Conservation (phyloP, 2,329 filamentous ascomycete species). For the Juglanconis oblonga region DNA sequence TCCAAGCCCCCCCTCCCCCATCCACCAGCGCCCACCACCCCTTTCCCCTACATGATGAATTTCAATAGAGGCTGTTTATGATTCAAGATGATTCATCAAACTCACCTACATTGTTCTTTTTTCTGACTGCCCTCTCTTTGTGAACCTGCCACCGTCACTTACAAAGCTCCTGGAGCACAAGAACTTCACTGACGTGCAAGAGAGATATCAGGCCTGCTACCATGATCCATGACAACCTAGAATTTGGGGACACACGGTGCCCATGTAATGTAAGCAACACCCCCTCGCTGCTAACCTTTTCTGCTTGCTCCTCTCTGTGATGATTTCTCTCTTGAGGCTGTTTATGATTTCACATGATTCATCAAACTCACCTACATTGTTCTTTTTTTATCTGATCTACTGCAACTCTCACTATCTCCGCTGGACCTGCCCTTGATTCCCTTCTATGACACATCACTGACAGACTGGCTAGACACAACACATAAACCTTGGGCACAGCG, state of each 20-base stretch:
- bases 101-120: slow-evolving; percentile 27
- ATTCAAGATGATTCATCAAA: slow-evolving; percentile 36
- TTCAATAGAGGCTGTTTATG: slow-evolving; percentile 46
- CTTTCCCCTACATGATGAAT: slow-evolving; percentile 35
- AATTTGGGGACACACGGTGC: too few species aligned
- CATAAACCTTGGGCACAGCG: too few species aligned
- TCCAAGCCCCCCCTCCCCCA: too few species aligned
- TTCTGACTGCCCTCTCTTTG: slow-evolving; percentile 22
- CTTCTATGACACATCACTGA: slow-evolving; percentile 21
- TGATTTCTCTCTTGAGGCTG: slow-evolving; percentile 14
- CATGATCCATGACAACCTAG: too few species aligned
- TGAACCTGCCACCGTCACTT: neutral
- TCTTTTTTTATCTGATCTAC: slow-evolving; percentile 9
- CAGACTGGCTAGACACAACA: too few species aligned
- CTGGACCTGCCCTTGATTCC: slow-evolving; percentile 26
- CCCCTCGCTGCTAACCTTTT: too few species aligned
- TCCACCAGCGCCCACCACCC: neutral
- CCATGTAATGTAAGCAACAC: neutral
- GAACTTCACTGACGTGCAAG: neutral
- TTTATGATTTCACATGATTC: slow-evolving; percentile 18
- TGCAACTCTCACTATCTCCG: neutral
- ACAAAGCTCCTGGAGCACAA: neutral
- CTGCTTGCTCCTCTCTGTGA: neutral
- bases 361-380: slow-evolving; percentile 19
- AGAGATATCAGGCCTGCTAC: too few species aligned